phyloP scores from a whole-genome alignment of 306 rosid genomes.

The Prunus dulcis region DNA sequence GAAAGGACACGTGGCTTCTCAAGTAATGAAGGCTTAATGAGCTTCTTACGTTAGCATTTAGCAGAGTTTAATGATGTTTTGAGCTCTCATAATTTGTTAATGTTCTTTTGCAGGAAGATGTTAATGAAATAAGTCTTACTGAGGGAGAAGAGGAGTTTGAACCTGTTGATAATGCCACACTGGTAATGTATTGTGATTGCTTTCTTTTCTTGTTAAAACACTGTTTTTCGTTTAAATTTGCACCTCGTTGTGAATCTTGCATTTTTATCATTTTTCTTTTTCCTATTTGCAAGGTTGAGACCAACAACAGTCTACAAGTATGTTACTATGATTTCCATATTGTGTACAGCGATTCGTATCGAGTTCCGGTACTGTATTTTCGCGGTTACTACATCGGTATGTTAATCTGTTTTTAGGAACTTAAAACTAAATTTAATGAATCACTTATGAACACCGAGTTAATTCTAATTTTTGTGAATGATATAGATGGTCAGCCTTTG shows the following conservation, averaged over 20 bases:
- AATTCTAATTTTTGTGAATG: not conserved
- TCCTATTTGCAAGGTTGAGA: conserved; percentile 42
- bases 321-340: conserved; percentile 67
- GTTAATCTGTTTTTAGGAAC: conserved; percentile 5
- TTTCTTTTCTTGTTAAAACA: not conserved
- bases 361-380: conserved; percentile 77
- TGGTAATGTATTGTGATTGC: conserved; percentile 42
- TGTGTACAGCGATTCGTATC: conserved; percentile 61
- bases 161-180: conserved; percentile 51
- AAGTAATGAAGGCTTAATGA: conserved; percentile 25
- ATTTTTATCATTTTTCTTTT: conserved; percentile 1
- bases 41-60: not conserved
- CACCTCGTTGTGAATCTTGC: not conserved
- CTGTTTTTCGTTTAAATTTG: not conserved
- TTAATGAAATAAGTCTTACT: conserved; percentile 18
- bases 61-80: not conserved
- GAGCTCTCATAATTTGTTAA: not conserved
- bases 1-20: conserved; percentile 17
- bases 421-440: not conserved
- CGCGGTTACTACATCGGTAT: conserved; percentile 63
- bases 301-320: conserved; percentile 30
- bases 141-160: conserved; percentile 43
- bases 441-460: not conserved
- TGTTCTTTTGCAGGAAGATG: conserved; percentile 30
- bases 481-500: conserved; percentile 66